Evolutionary conservation across 2,329 filamentous ascomycete genomes (phyloP), one percentile per base, ranked within the genome.

Genomic region (Fusarium algeriense): DNA sequence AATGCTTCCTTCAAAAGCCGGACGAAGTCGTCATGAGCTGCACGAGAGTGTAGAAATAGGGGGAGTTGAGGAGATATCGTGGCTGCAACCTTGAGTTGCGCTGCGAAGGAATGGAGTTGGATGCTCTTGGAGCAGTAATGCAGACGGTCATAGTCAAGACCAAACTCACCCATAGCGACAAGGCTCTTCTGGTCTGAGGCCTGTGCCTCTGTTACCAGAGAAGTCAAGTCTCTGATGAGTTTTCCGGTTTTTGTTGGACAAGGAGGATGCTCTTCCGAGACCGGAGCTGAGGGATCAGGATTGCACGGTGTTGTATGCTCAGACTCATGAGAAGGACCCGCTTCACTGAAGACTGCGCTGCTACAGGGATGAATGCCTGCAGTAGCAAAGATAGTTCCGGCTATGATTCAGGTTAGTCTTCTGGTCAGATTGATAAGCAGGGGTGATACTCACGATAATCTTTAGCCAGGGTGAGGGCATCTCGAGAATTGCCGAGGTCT

Each of bases 311-410:
- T 81, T 9, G 83, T 85, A 73, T 87, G 84, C 50, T 83, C 83
- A 52, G 83, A 81, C 66, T 86, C 83, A 64, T 84, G 80, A 52
- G 79, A 81, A 28, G 81, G 77, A 52, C 84, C 83, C 8, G 81
- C 78, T 67, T 85, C 83, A 72, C 92, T 91, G 80, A 99, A 97
- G 57, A 92, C 89, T 69, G 91, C 89, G 73, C 93, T 93, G 70
- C 90, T 92, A 82, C 96, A 99, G 17, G 96, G 96, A 79, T 99
- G 96, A 45, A 99, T 94, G 70, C 96, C 96, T 13, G 97, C 91
- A 3, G 96, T 99, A 26, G 92, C 91, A 80, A 94, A 99, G 77
- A 97, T 94, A 37, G 90, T 88, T 23, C 92, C 92, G 26, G 94
- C 93, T 94, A 66, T 49, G 75, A 60, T 45, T 53, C 7, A 37